Evolutionary conservation across 306 rosid genomes (phyloP).

Genomic region (Elaeagnus macrophylla): DNA sequence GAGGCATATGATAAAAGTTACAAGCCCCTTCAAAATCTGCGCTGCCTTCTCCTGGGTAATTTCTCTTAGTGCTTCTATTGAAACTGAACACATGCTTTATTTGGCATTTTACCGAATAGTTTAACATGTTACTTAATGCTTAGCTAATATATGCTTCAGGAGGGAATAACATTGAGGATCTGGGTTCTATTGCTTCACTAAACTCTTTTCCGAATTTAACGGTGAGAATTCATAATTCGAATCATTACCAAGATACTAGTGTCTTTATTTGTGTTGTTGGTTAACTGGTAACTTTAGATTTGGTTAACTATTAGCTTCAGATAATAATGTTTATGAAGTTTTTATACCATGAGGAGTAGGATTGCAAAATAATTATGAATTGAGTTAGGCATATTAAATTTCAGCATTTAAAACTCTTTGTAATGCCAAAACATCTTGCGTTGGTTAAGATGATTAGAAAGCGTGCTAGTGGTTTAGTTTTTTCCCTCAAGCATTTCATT

Average conservation of each 20-base stretch:
- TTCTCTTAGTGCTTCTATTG: constrained; percentile 13
- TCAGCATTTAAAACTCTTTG: neutral
- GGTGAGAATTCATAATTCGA: constrained; percentile 45
- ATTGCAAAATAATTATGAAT: neutral
- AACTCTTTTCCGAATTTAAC: constrained; percentile 67
- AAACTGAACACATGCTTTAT: neutral
- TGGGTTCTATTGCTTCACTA: constrained; percentile 60
- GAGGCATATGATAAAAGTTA: constrained; percentile 25
- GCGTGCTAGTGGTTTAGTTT: neutral
- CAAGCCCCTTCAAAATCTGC: constrained; percentile 59
- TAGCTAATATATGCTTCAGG: constrained; percentile 38
- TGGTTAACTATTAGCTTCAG: neutral
- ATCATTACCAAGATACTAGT: constrained; percentile 7
- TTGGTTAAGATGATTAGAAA: no score
- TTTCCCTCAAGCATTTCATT: neutral
- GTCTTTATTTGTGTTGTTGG: no score
- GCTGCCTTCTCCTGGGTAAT: constrained; percentile 78
- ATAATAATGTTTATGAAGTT: no score
- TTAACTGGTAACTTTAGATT: neutral
- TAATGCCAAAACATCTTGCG: neutral
- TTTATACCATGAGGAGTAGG: neutral
- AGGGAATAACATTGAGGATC: constrained; percentile 60
- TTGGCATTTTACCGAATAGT: neutral
- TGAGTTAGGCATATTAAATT: neutral
- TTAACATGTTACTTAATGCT: constrained; percentile 9